Conservation (phyloP, 169 alveolate species). For the Plasmodium falciparum region DNA sequence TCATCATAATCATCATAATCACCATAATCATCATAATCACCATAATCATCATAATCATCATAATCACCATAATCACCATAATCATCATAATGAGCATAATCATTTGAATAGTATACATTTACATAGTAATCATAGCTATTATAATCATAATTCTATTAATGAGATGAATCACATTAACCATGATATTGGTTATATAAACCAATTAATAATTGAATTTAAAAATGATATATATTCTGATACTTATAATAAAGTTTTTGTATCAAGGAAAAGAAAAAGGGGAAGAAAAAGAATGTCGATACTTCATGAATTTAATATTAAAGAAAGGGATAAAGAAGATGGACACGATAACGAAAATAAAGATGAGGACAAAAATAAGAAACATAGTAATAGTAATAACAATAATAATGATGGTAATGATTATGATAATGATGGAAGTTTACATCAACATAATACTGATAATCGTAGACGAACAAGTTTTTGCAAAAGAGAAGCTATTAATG, state of each 20-base stretch:
- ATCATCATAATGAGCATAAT: no score
- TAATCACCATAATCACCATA: neutral
- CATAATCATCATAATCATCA: neutral
- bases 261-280: conserved; percentile 7
- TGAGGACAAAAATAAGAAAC: neutral
- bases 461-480: neutral
- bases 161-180: conserved; percentile 2
- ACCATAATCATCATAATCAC: no score
- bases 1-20: neutral
- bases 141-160: neutral
- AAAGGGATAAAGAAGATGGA: conserved; percentile 15
- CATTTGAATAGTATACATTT: no score
- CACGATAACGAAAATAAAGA: conserved; percentile 1
- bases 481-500: neutral
- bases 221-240: conserved; percentile 43
- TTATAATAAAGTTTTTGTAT: conserved; percentile 34
- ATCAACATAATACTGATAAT: neutral
- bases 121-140: neutral
- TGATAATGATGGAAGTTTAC: no score
- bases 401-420: no score
- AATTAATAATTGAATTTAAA: conserved; percentile 46
- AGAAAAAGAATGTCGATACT: neutral
- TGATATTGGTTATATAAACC: conserved; percentile 48
- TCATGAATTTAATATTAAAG: neutral
- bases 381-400: neutral